These are phyloP conservation scores for Neofusicoccum umdonicola DNA, from an alignment of 2,329 filamentous ascomycete species.

Conservation along the genomic window DNA sequence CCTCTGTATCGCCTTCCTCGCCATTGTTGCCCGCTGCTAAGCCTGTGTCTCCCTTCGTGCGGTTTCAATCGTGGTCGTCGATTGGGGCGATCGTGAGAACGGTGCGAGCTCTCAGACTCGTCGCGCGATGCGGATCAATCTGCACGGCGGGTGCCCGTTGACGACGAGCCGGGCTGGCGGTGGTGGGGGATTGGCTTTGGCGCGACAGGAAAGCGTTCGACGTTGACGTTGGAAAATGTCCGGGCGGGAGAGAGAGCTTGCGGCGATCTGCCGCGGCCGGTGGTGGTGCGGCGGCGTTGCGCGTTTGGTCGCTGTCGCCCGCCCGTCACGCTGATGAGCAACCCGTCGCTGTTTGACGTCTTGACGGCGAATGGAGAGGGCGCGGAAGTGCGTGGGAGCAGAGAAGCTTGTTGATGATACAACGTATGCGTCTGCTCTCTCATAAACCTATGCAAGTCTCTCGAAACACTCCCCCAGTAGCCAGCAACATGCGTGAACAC, in stretches of 20 bases:
- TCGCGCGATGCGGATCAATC: too few species aligned
- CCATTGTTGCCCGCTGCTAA: conserved; percentile 27
- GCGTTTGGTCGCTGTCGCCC: background rate
- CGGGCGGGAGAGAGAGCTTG: background rate
- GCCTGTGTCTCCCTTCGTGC: background rate
- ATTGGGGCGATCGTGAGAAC: background rate
- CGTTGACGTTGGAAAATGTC: background rate
- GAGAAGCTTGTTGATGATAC: too few species aligned
- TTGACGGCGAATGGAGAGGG: too few species aligned
- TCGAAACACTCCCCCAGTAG: background rate
- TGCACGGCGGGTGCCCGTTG: too few species aligned
- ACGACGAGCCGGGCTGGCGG: background rate
- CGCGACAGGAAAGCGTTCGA: background rate
- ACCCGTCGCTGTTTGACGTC: too few species aligned
- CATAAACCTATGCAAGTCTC: too few species aligned
- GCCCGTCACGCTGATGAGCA: too few species aligned
- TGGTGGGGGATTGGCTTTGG: background rate
- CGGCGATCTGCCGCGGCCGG: conserved; percentile 6
- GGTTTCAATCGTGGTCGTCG: background rate
- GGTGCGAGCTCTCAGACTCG: too few species aligned
- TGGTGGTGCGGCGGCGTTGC: conserved; percentile 7
- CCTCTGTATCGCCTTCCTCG: conserved; percentile 34
- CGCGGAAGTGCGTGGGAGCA: too few species aligned
- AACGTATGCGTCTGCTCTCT: background rate
- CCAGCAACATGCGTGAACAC: too few species aligned